Percentiles rank a stretch among this genome's conserved stretches.
phyloP scores from a whole-genome alignment of 164 flowering plant genomes.

The Stephania cephalantha region DNA sequence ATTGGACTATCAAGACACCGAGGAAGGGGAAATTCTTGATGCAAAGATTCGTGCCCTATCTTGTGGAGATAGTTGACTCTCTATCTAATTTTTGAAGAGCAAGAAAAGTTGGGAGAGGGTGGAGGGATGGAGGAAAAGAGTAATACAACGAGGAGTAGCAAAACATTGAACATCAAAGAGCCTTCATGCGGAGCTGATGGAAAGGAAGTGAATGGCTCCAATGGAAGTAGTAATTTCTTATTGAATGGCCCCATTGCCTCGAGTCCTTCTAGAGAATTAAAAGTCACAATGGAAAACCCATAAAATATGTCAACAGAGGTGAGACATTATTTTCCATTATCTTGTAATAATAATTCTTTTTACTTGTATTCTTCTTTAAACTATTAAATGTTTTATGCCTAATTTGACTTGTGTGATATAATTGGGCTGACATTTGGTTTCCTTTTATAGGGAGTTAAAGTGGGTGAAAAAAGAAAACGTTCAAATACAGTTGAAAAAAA shows the following conservation, averaged over 20 bases:
- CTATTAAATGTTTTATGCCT: neutral
- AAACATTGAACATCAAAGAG: neutral
- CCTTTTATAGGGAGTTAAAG: constrained; percentile 24
- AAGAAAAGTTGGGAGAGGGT: neutral
- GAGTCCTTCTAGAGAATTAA: constrained; percentile 9
- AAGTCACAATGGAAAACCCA: constrained; percentile 9
- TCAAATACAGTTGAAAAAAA: constrained; percentile 29
- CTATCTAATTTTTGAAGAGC: constrained; percentile 1
- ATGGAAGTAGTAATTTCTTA: neutral
- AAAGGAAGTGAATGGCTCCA: constrained; percentile 2
- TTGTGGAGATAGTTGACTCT: neutral
- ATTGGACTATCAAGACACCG: constrained; percentile 8
- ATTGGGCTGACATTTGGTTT: neutral
- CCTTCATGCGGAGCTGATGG: constrained; percentile 2
- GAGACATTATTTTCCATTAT: constrained; percentile 17
- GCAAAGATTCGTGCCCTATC: constrained; percentile 1
- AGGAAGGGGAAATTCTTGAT: constrained; percentile 22
- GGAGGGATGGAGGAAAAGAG: neutral
- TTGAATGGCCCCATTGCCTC: neutral
- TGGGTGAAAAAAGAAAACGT: constrained; percentile 39
- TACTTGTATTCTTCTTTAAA: no score
- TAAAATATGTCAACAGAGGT: constrained; percentile 15
- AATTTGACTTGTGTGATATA: neutral
- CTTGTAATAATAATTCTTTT: neutral
- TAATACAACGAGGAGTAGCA: neutral